Base-by-base conservation (phyloP, 2,329 filamentous ascomycete genomes). In the Xylaria sp. region DNA sequence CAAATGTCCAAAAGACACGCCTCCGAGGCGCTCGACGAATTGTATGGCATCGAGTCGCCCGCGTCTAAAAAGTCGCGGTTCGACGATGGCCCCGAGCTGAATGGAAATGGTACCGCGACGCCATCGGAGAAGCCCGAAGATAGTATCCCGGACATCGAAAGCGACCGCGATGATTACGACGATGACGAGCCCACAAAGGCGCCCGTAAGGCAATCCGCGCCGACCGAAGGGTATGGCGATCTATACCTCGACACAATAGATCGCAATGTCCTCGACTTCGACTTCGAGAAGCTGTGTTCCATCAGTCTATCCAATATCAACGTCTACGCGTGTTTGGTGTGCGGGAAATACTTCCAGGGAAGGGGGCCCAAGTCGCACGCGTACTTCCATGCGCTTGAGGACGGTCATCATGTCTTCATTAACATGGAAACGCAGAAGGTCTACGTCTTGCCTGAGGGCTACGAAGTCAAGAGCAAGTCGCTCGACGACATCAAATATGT, bases 401-500 rank as follows among this genome's bases (percentile, higher is more conserved):
- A 96, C 69, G 91, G 90, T 64, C 95, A 99, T 78, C 95, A 99
- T 82, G 94, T 98, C 60, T 99, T 92, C 78, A 94, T 99, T 83
- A 98, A 98, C 78, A 95, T 99, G 87, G 89, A 93, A 75, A 93
- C 90, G 3, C 92, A 96, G 75, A 91, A 89, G 75, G 92, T 96
- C 38, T 97, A 92, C 74, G 92, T 96, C 40, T 83, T 99, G 53
- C 95, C 95, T 0, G 95, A 99, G 76, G 94, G 94, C 54, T 99
- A 99, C 77, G 95, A 99, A 77, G 95, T 99, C 62, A 90, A 89
- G 76, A 96, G 91, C 78, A 93, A 93, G 77, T 94, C 92, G 51
- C 85, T 99, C 68, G 95, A 98, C 67, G 95, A 99, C 76, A 97
- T 99, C 80, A 98, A 97, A 77, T 97, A 95, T 75, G 94, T 98